phyloP scores from a whole-genome alignment of 1,284 basidiomycete genomes.

The Abortiporus biennis region DNA sequence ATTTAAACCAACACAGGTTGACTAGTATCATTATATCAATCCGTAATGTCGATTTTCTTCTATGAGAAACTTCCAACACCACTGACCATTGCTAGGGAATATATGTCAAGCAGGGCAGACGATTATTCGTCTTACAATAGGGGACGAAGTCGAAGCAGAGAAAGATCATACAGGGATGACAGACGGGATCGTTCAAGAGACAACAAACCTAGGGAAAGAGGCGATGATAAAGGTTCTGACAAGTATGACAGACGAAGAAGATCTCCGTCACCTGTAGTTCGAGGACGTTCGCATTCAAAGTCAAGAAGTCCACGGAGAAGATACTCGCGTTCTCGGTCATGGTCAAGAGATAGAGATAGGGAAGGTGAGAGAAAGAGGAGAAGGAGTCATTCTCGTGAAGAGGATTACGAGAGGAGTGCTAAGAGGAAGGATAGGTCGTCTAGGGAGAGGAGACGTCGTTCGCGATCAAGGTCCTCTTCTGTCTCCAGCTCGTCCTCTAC shows the following conservation, averaged over 20 bases:
- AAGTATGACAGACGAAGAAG: conserved; percentile 2
- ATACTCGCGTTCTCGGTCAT: conserved; percentile 6
- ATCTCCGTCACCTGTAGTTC: not conserved
- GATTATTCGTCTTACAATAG: conserved; percentile 5
- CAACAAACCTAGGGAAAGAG: not conserved
- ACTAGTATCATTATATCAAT: not conserved
- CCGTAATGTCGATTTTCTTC: too few species aligned
- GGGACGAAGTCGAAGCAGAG: conserved; percentile 8
- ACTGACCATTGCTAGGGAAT: conserved; percentile 14
- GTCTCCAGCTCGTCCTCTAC: conserved; percentile 29
- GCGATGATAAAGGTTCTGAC: conserved; percentile 3
- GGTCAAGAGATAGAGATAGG: conserved; percentile 3
- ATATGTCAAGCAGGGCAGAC: conserved; percentile 14
- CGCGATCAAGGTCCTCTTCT: conserved; percentile 33
- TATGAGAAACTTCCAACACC: too few species aligned
- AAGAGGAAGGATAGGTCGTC: conserved; percentile 15
- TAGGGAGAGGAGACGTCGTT: conserved; percentile 26
- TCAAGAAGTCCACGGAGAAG: conserved; percentile 7
- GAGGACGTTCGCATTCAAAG: conserved; percentile 2
- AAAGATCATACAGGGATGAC: conserved; percentile 7
- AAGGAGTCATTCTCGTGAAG: conserved; percentile 1
- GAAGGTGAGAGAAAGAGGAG: not conserved
- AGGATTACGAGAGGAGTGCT: conserved; percentile 2
- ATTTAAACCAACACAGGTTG: too few species aligned
- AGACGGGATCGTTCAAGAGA: conserved; percentile 7